Evolutionary conservation across 306 rosid species (phyloP).

Genomic region (Luffa aegyptiaca): DNA sequence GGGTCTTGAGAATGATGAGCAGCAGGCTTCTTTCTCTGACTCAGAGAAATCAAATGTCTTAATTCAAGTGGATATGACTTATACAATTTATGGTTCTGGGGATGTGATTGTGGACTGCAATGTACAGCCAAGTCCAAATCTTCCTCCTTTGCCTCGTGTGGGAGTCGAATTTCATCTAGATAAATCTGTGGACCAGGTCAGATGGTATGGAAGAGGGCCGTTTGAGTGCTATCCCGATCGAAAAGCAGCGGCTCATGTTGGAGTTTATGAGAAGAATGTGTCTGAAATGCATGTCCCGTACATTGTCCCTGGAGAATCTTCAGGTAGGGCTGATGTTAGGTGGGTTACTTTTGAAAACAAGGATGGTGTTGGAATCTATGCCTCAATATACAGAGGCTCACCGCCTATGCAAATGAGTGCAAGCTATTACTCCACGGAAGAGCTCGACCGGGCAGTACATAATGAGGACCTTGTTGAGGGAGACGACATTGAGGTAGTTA

Average conservation of each 20-base stretch:
- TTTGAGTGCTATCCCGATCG: slow-evolving; percentile 92
- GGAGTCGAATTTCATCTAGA: slow-evolving; percentile 69
- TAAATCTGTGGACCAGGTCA: slow-evolving; percentile 47
- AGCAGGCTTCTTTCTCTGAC: slow-evolving; percentile 20
- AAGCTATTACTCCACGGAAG: slow-evolving; percentile 64
- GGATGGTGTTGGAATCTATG: slow-evolving; percentile 72
- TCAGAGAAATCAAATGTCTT: slow-evolving; percentile 25
- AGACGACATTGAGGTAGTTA: slow-evolving; percentile 69
- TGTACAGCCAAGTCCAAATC: slow-evolving; percentile 51
- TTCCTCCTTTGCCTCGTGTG: slow-evolving; percentile 92
- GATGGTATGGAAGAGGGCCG: slow-evolving; percentile 95
- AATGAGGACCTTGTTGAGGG: slow-evolving; percentile 62
- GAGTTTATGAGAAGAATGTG: slow-evolving; percentile 48
- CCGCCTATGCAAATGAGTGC: slow-evolving; percentile 93
- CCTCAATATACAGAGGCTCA: slow-evolving; percentile 64
- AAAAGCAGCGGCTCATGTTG: slow-evolving; percentile 81
- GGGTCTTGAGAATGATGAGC: slow-evolving; percentile 35
- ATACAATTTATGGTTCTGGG: slow-evolving; percentile 65
- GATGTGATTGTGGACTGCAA: slow-evolving; percentile 60
- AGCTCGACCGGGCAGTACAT: slow-evolving; percentile 70
- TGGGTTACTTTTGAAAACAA: slow-evolving; percentile 75
- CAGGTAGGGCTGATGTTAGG: slow-evolving; percentile 85
- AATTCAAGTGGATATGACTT: slow-evolving; percentile 39
- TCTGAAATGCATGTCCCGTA: slow-evolving; percentile 86
- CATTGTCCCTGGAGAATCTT: slow-evolving; percentile 75